phyloP scores from a whole-genome alignment of 2,329 filamentous ascomycete genomes.

The Didymella segeticola region DNA sequence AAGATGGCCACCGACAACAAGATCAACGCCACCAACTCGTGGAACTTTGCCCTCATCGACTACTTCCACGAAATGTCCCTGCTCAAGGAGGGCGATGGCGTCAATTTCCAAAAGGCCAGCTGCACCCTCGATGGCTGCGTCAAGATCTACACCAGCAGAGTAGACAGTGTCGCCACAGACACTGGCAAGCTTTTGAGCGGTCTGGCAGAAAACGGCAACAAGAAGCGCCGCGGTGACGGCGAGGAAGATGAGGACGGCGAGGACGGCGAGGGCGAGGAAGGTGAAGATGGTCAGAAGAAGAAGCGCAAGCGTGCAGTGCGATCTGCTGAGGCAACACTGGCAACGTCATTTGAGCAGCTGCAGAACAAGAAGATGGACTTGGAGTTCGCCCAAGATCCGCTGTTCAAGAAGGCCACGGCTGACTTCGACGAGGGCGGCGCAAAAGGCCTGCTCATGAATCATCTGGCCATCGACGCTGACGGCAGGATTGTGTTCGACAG shows the following conservation, averaged over 20 bases:
- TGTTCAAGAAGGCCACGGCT: slow-evolving; percentile 99
- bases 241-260: slow-evolving; percentile 50
- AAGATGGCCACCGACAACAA: slow-evolving; percentile 99
- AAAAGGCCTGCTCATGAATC: slow-evolving; percentile 92
- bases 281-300: slow-evolving; percentile 66
- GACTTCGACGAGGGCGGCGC: slow-evolving; percentile 98
- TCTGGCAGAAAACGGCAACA: slow-evolving; percentile 81
- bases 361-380: slow-evolving; percentile 98
- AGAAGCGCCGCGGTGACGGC: slow-evolving; percentile 52
- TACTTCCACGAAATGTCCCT: slow-evolving; percentile 99
- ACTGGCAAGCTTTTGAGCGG: slow-evolving; percentile 94
- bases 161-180: slow-evolving; percentile 97
- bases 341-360: slow-evolving; percentile 83
- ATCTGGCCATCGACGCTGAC: slow-evolving; percentile 91
- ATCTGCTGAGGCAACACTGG: slow-evolving; percentile 91
- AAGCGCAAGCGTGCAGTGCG: slow-evolving; percentile 79
- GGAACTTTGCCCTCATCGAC: slow-evolving; percentile 99
- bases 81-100: slow-evolving; percentile 91
- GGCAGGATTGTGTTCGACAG: slow-evolving; percentile 98
- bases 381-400: slow-evolving; percentile 92
- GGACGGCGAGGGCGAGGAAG: slow-evolving; percentile 72
- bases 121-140: slow-evolving; percentile 97
- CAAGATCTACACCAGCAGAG: slow-evolving; percentile 98
- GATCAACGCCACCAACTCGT: slow-evolving; percentile 97
- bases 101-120: slow-evolving; percentile 98